Percentiles rank a stretch among this genome's conserved stretches.
These are phyloP conservation scores for Fusarium proliferatum DNA, from an alignment of 2,329 filamentous ascomycete species.

Conservation along the genomic window DNA sequence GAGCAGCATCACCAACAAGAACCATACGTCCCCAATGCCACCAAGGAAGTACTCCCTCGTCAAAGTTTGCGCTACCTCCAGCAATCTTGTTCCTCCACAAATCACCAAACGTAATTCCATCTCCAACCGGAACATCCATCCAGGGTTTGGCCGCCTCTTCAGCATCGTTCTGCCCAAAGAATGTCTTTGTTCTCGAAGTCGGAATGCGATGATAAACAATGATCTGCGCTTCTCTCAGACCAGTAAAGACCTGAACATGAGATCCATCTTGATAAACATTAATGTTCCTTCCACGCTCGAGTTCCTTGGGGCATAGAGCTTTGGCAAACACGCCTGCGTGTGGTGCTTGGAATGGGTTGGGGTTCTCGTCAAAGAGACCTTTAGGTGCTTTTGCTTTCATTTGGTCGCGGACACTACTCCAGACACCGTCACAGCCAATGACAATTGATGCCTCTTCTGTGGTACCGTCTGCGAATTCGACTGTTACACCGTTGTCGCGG, in stretches of 20 bases:
- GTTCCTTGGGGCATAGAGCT: background rate
- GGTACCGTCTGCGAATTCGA: constrained; percentile 15
- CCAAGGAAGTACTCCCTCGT: constrained; percentile 19
- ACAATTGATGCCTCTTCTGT: constrained; percentile 4
- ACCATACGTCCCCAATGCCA: constrained; percentile 32
- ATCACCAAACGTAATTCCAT: constrained; percentile 16
- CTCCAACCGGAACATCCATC: constrained; percentile 7
- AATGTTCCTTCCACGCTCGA: background rate
- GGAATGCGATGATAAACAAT: constrained; percentile 19
- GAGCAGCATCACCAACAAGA: constrained; percentile 20
- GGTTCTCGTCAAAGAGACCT: constrained; percentile 14
- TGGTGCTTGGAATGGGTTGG: constrained; percentile 13
- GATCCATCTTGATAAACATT: constrained; percentile 16
- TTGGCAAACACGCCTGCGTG: constrained; percentile 17
- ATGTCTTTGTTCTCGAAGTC: constrained; percentile 2
- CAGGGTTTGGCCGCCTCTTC: constrained; percentile 16
- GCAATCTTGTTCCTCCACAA: constrained; percentile 17
- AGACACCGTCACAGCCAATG: constrained; percentile 8
- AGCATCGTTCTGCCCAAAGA: constrained; percentile 21
- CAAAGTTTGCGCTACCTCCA: constrained; percentile 23
- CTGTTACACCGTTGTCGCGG: background rate
- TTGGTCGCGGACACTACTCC: constrained; percentile 24
- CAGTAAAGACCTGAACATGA: constrained; percentile 26
- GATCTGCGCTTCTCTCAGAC: constrained; percentile 2
- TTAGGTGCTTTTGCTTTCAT: constrained; percentile 12